phyloP scores from a whole-genome alignment of 345 rosid species.

The Camelina neglecta region DNA sequence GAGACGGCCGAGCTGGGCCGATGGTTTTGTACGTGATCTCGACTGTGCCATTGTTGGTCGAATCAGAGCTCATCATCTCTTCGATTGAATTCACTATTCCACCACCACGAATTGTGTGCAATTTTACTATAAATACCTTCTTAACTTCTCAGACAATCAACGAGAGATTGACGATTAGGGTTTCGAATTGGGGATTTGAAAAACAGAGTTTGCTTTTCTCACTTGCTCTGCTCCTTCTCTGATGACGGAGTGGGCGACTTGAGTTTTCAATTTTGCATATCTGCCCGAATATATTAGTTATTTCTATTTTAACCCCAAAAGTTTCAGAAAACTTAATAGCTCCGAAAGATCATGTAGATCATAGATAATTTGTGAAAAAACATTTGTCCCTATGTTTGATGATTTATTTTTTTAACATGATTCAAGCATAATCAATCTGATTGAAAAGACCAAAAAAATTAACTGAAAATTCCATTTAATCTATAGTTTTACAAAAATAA shows the following conservation, averaged over 20 bases:
- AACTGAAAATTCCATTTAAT: background rate
- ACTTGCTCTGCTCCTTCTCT: slow-evolving; percentile 15
- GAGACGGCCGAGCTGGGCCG: slow-evolving; percentile 80
- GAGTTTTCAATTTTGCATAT: slow-evolving; percentile 25
- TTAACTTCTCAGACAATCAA: slow-evolving; percentile 19
- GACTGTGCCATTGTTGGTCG: slow-evolving; percentile 42
- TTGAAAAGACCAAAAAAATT: background rate
- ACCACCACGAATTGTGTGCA: background rate
- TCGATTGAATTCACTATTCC: slow-evolving; percentile 45
- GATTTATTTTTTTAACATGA: too few relatives aligned
- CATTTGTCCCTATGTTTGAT: background rate
- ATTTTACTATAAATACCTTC: background rate
- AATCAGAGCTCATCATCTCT: slow-evolving; percentile 30
- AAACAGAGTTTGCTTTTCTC: slow-evolving; percentile 19
- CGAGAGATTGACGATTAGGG: slow-evolving; percentile 28
- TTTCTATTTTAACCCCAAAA: background rate
- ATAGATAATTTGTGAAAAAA: background rate
- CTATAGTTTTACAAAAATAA: background rate
- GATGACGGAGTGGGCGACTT: slow-evolving; percentile 26
- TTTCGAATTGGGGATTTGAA: slow-evolving; percentile 19
- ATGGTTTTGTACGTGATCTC: slow-evolving; percentile 70
- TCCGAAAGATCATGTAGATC: background rate
- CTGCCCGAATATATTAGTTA: background rate
- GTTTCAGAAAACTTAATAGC: background rate
- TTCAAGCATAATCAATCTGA: too few relatives aligned